Base-by-base conservation (phyloP, 108 stramenopile genomes). In the Asterionellopsis glacialis region DNA sequence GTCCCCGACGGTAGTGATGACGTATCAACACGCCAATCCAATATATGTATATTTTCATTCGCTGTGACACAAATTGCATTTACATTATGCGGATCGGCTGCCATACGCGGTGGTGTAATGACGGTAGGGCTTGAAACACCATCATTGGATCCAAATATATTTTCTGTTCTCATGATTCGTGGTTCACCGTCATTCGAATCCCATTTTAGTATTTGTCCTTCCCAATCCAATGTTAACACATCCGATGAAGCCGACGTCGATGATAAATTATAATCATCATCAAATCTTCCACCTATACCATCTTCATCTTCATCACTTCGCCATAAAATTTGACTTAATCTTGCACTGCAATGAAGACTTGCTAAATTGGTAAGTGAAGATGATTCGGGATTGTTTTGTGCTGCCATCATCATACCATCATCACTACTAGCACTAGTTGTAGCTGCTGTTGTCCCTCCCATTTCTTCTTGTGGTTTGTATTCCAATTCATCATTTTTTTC, bases 41-140 rank as follows among this genome's bases (percentile, higher is more conserved):
- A 68, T 0, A 78, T 52, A 10, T 75, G 67, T 16, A 86, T 75
- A 21, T 59, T 56, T 14, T 41, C 52, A 22, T 75, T 77, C 0
- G 45, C 41, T 1, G 85, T 73, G 12, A 77, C 79, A 13, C 85
- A 62, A n/a, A 77, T 63, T 6, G 56, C 41, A 51, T 70, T 48
- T 0, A 59, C 28, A 27, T 85, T 59, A 44, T 93, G 92, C n/a
- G 88, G 88, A 79, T 93, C 92, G 83, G 88, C 90, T 2, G 77
- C 77, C 55, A 80, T 76, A 22, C 82, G 80, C 7, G 83, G 80
- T 13, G 85, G 83, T 40, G 47, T 33, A 27, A 50, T n/a, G n/a
- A n/a, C n/a, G n/a, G n/a, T 18, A n/a, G 63, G 18, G 9, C 23
- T 11, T 1, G n/a, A n/a, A n/a, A 12, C 51, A 33, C 7, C 5